These are phyloP conservation scores for Cicer judaicum DNA, from an alignment of 306 rosid genomes.

Conservation along the genomic window DNA sequence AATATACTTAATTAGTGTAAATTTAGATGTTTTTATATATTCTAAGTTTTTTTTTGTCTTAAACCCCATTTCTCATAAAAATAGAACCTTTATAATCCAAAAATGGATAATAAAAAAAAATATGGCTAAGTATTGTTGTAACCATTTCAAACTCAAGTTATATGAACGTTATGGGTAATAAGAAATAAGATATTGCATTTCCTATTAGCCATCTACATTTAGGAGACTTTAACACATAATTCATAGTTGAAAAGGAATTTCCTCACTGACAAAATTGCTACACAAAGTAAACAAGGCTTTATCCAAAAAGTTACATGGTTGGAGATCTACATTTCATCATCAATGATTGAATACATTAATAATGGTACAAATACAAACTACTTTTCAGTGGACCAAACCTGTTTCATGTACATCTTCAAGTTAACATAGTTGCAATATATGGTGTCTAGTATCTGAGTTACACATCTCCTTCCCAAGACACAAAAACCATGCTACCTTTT, in stretches of 20 bases:
- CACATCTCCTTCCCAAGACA: slow-evolving; percentile 36
- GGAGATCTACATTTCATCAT: slow-evolving; percentile 47
- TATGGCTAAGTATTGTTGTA: too few species aligned
- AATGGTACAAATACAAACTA: slow-evolving; percentile 46
- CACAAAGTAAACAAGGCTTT: slow-evolving; percentile 38
- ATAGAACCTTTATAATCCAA: too few species aligned
- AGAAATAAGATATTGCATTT: too few species aligned
- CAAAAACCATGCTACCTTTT: slow-evolving; percentile 7
- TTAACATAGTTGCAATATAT: slow-evolving; percentile 6
- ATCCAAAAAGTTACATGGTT: slow-evolving; percentile 35
- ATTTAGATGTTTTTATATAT: too few species aligned
- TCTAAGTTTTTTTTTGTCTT: too few species aligned
- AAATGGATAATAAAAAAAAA: too few species aligned
- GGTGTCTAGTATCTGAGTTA: slow-evolving; percentile 29
- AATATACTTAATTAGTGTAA: too few species aligned
- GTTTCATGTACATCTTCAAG: slow-evolving; percentile 37
- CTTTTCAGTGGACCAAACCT: slow-evolving; percentile 27
- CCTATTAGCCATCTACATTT: too few species aligned
- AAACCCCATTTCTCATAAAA: too few species aligned
- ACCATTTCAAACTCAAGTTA: too few species aligned
- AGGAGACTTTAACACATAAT: too few species aligned
- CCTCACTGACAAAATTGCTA: slow-evolving; percentile 18
- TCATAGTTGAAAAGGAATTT: neutral
- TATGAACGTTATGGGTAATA: too few species aligned
- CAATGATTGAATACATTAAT: slow-evolving; percentile 40